phyloP scores from a whole-genome alignment of 108 stramenopile species.

The Schizochytrium sp. region DNA sequence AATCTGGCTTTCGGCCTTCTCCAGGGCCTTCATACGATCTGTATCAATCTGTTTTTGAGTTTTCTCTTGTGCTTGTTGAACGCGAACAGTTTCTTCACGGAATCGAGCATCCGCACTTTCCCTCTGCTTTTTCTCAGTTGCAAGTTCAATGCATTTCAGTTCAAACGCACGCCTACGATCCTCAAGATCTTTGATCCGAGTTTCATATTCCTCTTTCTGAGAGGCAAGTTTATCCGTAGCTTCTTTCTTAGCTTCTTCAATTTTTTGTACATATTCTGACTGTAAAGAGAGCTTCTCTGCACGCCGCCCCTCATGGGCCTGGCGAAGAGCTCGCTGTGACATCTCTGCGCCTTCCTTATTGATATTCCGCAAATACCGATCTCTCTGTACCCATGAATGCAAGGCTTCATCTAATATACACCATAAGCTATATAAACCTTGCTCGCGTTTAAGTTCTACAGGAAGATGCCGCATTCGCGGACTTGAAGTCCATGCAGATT shows the following conservation, averaged over 20 bases:
- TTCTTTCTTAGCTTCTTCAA: neutral
- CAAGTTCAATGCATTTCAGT: neutral
- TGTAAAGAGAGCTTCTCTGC: neutral
- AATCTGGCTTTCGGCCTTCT: neutral
- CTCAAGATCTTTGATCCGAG: conserved; percentile 16
- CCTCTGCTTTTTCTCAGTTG: conserved; percentile 20
- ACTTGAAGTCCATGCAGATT: neutral
- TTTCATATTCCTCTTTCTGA: neutral
- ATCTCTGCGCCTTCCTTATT: conserved; percentile 30
- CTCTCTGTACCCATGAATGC: conserved; percentile 6
- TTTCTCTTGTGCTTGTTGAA: neutral
- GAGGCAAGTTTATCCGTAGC: neutral
- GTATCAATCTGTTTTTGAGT: neutral
- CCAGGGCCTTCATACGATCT: neutral
- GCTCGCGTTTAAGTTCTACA: neutral
- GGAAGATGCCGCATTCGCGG: conserved; percentile 22
- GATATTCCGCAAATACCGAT: neutral
- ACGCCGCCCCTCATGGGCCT: conserved; percentile 1
- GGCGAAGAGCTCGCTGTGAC: conserved; percentile 17
- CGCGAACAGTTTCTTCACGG: neutral
- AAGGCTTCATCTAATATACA: neutral
- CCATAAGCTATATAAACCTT: neutral
- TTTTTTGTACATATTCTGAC: neutral
- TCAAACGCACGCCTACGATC: neutral
- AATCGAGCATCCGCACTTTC: neutral